A percentile compares a stretch with the other conserved stretches of the same genome.
phyloP scores from a whole-genome alignment of 345 rosid genomes.

The Clausena lansium region DNA sequence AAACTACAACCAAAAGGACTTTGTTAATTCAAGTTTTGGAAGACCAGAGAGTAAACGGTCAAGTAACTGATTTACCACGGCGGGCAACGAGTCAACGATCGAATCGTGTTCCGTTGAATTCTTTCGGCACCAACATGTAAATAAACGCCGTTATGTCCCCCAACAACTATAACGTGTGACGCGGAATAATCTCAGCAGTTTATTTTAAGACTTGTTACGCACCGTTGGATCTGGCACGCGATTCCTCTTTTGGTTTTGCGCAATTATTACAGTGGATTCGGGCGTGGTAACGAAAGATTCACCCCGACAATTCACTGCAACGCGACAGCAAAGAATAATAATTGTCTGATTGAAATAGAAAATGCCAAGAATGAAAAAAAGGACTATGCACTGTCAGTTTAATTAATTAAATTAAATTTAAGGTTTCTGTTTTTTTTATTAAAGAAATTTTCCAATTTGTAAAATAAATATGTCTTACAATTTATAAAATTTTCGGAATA shows the following conservation, averaged over 20 bases:
- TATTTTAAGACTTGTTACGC: fast-evolving
- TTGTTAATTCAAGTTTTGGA: not conserved
- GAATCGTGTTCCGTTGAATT: slow-evolving; percentile 19
- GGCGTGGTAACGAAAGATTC: slow-evolving; percentile 44
- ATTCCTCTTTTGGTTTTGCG: slow-evolving; percentile 14
- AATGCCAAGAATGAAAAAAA: not conserved
- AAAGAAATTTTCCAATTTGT: too few relatives aligned
- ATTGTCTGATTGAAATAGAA: not conserved
- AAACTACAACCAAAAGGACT: not conserved
- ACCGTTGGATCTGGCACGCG: slow-evolving; percentile 29
- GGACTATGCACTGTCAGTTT: not conserved
- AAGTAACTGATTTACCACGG: slow-evolving; percentile 1
- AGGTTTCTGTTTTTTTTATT: not conserved
- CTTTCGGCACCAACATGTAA: slow-evolving; percentile 20
- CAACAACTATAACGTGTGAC: not conserved
- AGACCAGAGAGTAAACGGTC: slow-evolving; percentile 5
- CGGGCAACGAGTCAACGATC: slow-evolving; percentile 27
- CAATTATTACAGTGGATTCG: slow-evolving; percentile 38
- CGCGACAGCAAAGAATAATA: not conserved
- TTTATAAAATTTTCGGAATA: too few relatives aligned
- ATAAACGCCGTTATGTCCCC: slow-evolving; percentile 27
- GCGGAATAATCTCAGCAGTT: slow-evolving; percentile 15
- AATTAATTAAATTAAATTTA: not conserved
- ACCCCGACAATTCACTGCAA: slow-evolving; percentile 33
- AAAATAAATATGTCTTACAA: too few relatives aligned